A percentile compares a stretch with the other conserved stretches of the same genome.
These are phyloP conservation scores for Novymonas esmeraldas DNA, from an alignment of 208 protist genomes.

Conservation along the genomic window DNA sequence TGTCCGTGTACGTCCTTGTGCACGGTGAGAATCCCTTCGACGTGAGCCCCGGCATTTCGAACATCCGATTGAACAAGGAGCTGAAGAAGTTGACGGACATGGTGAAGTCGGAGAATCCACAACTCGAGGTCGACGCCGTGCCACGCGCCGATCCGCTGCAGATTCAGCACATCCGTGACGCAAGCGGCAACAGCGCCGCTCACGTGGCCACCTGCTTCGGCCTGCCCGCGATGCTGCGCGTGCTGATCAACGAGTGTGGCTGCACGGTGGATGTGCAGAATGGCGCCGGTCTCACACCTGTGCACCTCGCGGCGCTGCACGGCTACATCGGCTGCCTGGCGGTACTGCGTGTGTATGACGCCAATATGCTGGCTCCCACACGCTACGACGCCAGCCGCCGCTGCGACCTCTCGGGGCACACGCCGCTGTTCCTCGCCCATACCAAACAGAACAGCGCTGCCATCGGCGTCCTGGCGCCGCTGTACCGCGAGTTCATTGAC, in stretches of 20 bases:
- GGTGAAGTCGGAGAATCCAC: conserved; percentile 37
- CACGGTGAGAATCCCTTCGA: conserved; percentile 66
- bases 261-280: conserved; percentile 44
- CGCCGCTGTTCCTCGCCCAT: conserved; percentile 59
- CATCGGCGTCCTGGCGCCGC: conserved; percentile 13
- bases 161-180: conserved; percentile 34
- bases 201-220: conserved; percentile 55
- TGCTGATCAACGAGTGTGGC: conserved; percentile 44
- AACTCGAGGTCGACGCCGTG: conserved; percentile 28
- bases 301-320: conserved; percentile 46
- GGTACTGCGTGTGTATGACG: conserved; percentile 33
- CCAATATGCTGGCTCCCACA: conserved; percentile 26
- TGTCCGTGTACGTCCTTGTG: conserved; percentile 47
- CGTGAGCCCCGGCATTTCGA: conserved; percentile 59
- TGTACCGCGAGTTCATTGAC: conserved; percentile 8
- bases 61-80: conserved; percentile 38
- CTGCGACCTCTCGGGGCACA: conserved; percentile 23
- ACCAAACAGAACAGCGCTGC: conserved; percentile 32
- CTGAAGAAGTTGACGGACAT: conserved; percentile 1
- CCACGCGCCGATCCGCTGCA: conserved; percentile 34
- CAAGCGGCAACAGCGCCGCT: conserved; percentile 40
- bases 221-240: conserved; percentile 23
- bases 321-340: conserved; percentile 45
- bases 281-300: conserved; percentile 37
- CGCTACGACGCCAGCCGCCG: not conserved